Evolutionary conservation across 805 yeast genomes (phyloP).

Genomic region (Candida xiaguanensis): DNA sequence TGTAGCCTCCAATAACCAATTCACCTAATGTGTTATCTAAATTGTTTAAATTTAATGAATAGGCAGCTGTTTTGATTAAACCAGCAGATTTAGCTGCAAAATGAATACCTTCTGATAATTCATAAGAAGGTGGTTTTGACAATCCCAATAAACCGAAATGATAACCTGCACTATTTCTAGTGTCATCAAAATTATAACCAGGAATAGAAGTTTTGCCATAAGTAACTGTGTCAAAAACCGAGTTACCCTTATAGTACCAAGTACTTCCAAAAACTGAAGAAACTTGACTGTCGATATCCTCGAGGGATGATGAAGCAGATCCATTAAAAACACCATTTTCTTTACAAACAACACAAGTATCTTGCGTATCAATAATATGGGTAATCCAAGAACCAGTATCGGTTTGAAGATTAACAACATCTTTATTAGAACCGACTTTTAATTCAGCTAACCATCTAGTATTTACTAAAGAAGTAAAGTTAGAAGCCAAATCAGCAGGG

Average conservation of each 20-base stretch:
- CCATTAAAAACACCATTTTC: neutral
- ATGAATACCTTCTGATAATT: neutral
- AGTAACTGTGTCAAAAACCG: neutral
- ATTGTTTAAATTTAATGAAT: neutral
- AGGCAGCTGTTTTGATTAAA: neutral
- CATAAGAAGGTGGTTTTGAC: neutral
- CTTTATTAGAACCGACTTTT: neutral
- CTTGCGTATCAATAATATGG: neutral
- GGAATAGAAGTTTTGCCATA: neutral
- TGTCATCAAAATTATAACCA: neutral
- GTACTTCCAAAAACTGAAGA: neutral
- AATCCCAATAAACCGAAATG: neutral
- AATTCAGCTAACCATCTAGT: neutral
- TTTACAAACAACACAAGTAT: neutral
- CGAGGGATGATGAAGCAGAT: neutral
- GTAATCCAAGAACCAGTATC: conserved; percentile 1
- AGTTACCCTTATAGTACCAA: neutral
- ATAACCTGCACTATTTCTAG: neutral
- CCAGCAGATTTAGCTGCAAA: neutral
- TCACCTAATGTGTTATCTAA: neutral
- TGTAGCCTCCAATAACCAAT: conserved; percentile 1
- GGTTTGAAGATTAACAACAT: neutral
- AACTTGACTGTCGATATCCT: neutral
- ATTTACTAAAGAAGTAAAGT: too few relatives aligned
- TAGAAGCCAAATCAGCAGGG: neutral